Conservation (phyloP, 2,329 filamentous ascomycete species). For the Biscogniauxia sp. region DNA sequence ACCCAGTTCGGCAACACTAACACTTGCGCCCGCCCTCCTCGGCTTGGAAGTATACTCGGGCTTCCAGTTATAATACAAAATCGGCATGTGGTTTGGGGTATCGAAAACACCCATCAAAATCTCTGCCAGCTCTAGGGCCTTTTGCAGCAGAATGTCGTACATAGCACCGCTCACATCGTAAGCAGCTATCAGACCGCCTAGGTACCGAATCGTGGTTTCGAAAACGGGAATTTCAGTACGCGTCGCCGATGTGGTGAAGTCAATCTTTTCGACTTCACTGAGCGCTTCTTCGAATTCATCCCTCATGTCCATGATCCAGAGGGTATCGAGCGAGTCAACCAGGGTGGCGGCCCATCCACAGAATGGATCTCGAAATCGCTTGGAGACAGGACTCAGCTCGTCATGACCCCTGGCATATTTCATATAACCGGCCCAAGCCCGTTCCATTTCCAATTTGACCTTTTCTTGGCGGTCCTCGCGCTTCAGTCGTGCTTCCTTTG, state of each 20-base stretch:
- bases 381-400: constrained; percentile 73
- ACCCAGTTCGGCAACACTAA: constrained; percentile 70
- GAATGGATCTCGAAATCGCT: constrained; percentile 72
- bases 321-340: constrained; percentile 65
- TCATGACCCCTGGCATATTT: constrained; percentile 81
- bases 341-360: constrained; percentile 72
- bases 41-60: constrained; percentile 62
- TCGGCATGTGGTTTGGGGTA: constrained; percentile 90
- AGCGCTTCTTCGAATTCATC: constrained; percentile 66
- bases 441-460: constrained; percentile 72
- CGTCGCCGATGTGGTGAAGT: constrained; percentile 70
- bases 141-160: constrained; percentile 65
- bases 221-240: constrained; percentile 79
- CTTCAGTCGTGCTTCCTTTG: constrained; percentile 54
- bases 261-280: constrained; percentile 57
- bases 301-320: constrained; percentile 71
- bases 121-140: constrained; percentile 70
- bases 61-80: constrained; percentile 76
- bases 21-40: constrained; percentile 56
- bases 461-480: constrained; percentile 61
- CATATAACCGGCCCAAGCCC: constrained; percentile 81
- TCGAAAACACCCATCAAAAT: constrained; percentile 72
- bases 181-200: constrained; percentile 80
- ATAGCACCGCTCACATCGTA: constrained; percentile 77
- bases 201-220: constrained; percentile 87